Evolutionary conservation across 805 yeast species (phyloP), one percentile per base, ranked within the genome.

Genomic region (Ogataea populi-albae): DNA sequence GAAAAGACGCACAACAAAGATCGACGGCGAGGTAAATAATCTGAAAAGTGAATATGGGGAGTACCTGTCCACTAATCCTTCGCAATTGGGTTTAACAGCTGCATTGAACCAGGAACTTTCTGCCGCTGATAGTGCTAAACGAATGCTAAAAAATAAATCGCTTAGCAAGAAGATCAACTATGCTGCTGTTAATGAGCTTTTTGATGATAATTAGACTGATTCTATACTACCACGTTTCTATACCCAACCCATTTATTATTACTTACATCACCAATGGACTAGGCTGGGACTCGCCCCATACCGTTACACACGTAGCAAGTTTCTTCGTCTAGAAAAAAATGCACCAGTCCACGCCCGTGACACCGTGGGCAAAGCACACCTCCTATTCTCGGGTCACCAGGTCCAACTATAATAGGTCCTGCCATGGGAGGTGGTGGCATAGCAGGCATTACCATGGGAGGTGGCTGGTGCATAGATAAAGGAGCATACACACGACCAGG

Each of bases 111-210:
- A 70, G 40, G 73, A 65, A 29, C 57, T 71, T 21, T 66, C 85
- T 3, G 86, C 96, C 0, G 86, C 84, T 2, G 94, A 83, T 34
- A 80, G 83, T 53, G 93, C 93, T 3, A 82, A 76, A 54, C 77
- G 70, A 37, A 79, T 87, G 84, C 57, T 91, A 25, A 75, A 77
- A 46, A 83, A 80, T 60, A 81, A 86, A 52, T 69, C 84, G 5
- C 79, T 82, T 46, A 86, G 96, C 18, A 84, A 81, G 63, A 93
- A 93, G 68, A 84, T 93, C 59, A 93, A 93, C 60, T 93, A 93
- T 59, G 79, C 74, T 31, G 88, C 91, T 4, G 75, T 91, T 35
- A 81, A 79, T 44, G 76, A 71, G 41, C 57, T 74, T 45, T 71
- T 63, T 30, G 58, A 55, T 25, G 61, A 57, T 41, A 44, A 35